Base-by-base conservation (phyloP, 2,329 filamentous ascomycete species). In the Diaporthe ilicicola region DNA sequence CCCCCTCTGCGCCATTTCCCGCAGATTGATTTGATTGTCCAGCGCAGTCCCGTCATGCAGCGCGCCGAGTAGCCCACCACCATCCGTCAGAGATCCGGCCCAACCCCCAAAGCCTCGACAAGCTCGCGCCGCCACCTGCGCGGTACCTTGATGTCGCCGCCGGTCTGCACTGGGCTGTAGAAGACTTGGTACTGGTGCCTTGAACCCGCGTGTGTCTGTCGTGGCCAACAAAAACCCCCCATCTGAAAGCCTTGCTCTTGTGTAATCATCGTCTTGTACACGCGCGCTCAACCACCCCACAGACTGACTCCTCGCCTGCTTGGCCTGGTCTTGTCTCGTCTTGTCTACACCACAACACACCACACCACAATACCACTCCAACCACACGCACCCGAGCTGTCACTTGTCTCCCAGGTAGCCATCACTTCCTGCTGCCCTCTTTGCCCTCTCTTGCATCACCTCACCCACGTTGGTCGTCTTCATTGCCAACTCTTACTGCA, bases 1-100 rank as follows among this genome's bases (percentile, higher is more conserved):
- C 46, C 48, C 19, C 8, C 37, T 42, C 19, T 19, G 65, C 39
- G 65, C 51, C 50, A 55, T 48, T 67, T 56, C 51, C 39, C 42
- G 22, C 27, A 22, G n/a, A 56, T 32, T 46, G 56, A 46, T 61
- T 46, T 46, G 59, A 32, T 62, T 62, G 59, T 48, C 32, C 59
- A 8, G 59, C 42, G n/a, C 51, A 56, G 27, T 55, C 27, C 39
- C 51, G 51, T 37, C 51, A 55, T 67, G 53, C 53, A 48, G 53
- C 29, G 53, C 65, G 65, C 65, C 37, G 53, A 68, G 39, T 68
- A 68, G 44, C 59, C 22, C 65, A 56, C 53, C 37, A 50, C 7
- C 37, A 50, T 4, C 53, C 24, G 24, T 67, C 42, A 56, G 39
- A 39, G 42, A 56, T 17, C 65, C 34, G 51, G 65, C 53, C 39